phyloP scores from a whole-genome alignment of 495 filamentous ascomycete species.

The Pyrenula aspistea region DNA sequence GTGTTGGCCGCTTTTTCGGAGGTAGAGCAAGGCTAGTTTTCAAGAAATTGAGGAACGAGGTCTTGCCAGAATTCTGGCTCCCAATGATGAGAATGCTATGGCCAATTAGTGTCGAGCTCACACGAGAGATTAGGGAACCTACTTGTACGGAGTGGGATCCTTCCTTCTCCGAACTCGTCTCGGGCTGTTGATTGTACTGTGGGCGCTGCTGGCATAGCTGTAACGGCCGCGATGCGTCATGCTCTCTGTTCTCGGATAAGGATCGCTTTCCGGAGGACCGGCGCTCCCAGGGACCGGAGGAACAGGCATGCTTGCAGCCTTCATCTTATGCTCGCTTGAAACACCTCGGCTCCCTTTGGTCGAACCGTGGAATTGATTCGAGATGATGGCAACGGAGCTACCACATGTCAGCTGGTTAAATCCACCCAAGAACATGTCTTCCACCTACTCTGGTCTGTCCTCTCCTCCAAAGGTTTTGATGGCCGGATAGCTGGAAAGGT shows the following conservation, averaged over 20 bases:
- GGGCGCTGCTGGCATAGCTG: slow-evolving; percentile 87
- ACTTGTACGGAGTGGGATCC: slow-evolving; percentile 98
- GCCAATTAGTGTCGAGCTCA: slow-evolving; percentile 2
- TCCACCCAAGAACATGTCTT: slow-evolving; percentile 43
- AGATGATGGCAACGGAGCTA: neutral
- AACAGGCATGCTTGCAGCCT: slow-evolving; percentile 14
- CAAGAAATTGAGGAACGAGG: slow-evolving; percentile 92
- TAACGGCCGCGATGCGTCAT: slow-evolving; percentile 96
- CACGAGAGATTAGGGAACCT: slow-evolving; percentile 23
- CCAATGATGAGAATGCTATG: slow-evolving; percentile 84
- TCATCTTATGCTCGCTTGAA: neutral
- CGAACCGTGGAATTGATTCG: neutral
- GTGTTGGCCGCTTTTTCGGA: slow-evolving; percentile 54
- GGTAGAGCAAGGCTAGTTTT: slow-evolving; percentile 71
- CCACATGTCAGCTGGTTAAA: slow-evolving; percentile 12
- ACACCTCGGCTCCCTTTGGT: neutral
- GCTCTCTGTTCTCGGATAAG: slow-evolving; percentile 75
- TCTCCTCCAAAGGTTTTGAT: slow-evolving; percentile 66
- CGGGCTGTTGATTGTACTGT: slow-evolving; percentile 89
- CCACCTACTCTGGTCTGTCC: slow-evolving; percentile 49
- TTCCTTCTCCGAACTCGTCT: slow-evolving; percentile 85
- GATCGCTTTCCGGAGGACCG: slow-evolving; percentile 41
- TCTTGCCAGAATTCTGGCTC: slow-evolving; percentile 82
- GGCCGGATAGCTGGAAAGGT: slow-evolving; percentile 50
- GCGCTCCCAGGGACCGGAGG: slow-evolving; percentile 34